A percentile compares a stretch with the other conserved stretches of the same genome.
Evolutionary conservation across 805 yeast genomes (phyloP).

Genomic region (Suhomyces sp.): DNA sequence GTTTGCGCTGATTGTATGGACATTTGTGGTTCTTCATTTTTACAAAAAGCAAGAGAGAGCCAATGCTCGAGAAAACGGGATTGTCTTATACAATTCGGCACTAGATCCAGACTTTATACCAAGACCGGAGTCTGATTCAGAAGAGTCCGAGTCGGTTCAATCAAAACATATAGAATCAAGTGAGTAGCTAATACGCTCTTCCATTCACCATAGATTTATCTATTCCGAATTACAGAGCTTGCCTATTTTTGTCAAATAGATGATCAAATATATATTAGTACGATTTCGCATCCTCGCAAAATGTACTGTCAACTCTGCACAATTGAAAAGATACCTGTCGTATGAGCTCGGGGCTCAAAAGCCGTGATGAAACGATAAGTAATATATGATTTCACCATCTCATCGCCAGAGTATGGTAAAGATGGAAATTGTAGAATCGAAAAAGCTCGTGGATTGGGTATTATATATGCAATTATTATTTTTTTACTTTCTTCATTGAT

Average conservation of each 20-base stretch:
- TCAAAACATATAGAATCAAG: not conserved
- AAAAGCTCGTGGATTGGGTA: not conserved
- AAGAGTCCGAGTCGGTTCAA: not conserved
- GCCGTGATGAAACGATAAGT: not conserved
- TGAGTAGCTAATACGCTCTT: not conserved
- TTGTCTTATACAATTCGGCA: constrained; percentile 18
- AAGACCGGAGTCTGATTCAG: not conserved
- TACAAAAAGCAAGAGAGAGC: constrained; percentile 21
- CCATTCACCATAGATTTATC: not conserved
- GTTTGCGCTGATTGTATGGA: constrained; percentile 14
- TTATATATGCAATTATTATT: not conserved
- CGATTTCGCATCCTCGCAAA: not conserved
- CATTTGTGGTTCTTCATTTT: constrained; percentile 18
- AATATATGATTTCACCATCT: too few species aligned
- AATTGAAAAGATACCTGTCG: not conserved
- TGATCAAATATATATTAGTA: not conserved
- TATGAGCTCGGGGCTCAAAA: not conserved
- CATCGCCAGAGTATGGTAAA: too few species aligned
- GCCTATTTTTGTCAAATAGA: not conserved
- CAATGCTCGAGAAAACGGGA: constrained; percentile 19
- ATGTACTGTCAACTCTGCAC: not conserved
- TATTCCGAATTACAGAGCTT: not conserved
- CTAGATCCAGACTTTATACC: constrained; percentile 16
- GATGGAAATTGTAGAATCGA: too few species aligned
- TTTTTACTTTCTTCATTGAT: too few species aligned